Percentiles rank a stretch among this genome's conserved stretches.
Evolutionary conservation across 2,329 filamentous ascomycete genomes (phyloP).

Genomic region (Colletotrichum sp.): DNA sequence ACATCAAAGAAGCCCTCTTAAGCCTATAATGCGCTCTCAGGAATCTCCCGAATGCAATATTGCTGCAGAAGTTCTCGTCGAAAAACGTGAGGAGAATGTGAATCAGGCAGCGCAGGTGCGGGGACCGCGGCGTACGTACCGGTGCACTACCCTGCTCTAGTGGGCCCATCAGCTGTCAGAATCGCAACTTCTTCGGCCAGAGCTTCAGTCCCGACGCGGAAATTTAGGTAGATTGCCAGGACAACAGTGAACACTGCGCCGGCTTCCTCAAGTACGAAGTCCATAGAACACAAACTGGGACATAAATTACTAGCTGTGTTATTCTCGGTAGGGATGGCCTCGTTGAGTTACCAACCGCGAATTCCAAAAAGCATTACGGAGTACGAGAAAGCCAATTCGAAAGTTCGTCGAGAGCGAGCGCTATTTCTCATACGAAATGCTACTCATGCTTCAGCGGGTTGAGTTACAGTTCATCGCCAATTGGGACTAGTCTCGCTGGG

Average conservation of each 20-base stretch:
- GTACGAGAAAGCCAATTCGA: not conserved
- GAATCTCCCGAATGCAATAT: conserved; percentile 40
- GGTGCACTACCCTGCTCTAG: not conserved
- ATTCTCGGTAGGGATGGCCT: not conserved
- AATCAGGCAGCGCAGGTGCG: not conserved
- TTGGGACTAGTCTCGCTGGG: not conserved
- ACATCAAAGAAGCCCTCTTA: conserved; percentile 23
- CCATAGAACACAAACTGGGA: not conserved
- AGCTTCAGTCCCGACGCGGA: not conserved
- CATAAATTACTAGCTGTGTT: not conserved
- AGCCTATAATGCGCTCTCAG: conserved; percentile 29
- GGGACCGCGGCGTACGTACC: not conserved
- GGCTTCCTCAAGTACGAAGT: not conserved
- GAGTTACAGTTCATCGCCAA: not conserved
- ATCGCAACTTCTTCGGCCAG: not conserved
- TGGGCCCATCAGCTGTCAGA: not conserved
- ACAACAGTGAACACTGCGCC: not conserved
- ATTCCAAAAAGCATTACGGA: not conserved
- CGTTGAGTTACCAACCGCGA: not conserved
- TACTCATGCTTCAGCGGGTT: not conserved
- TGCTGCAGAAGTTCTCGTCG: conserved; percentile 38
- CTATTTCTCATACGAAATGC: not conserved
- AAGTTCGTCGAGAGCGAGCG: not conserved
- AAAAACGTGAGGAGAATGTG: not conserved
- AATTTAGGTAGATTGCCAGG: not conserved